These are phyloP conservation scores for Candida endomychidarum DNA, from an alignment of 805 yeast genomes.

Conservation along the genomic window DNA sequence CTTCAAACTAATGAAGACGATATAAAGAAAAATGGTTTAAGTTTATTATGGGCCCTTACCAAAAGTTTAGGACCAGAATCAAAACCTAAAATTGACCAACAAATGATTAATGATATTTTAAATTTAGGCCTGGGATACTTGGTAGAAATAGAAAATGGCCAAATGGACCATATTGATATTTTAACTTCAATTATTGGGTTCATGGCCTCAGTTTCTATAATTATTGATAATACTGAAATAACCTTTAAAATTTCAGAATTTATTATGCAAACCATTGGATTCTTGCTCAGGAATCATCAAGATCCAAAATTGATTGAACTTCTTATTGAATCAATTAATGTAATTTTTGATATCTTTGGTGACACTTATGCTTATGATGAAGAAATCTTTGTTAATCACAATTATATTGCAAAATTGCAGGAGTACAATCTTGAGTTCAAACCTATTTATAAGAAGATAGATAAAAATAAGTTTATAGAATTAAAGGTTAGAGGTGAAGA, in stretches of 20 bases:
- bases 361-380: slow-evolving; percentile 71
- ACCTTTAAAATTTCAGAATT: slow-evolving; percentile 49
- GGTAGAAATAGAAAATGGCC: slow-evolving; percentile 1
- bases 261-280: slow-evolving; percentile 29
- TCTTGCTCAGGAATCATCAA: slow-evolving; percentile 15
- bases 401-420: slow-evolving; percentile 40
- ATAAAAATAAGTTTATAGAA: slow-evolving; percentile 50
- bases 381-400: slow-evolving; percentile 59
- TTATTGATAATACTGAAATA: slow-evolving; percentile 43
- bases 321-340: slow-evolving; percentile 60
- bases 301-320: slow-evolving; percentile 37
- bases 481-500: slow-evolving; percentile 68
- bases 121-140: slow-evolving; percentile 18
- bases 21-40: slow-evolving; percentile 33
- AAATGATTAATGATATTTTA: slow-evolving; percentile 28
- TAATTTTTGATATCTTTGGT: slow-evolving; percentile 75
- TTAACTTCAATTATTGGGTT: slow-evolving; percentile 51
- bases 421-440: slow-evolving; percentile 17
- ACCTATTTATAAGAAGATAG: slow-evolving; percentile 24
- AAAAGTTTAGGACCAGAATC: slow-evolving; percentile 38
- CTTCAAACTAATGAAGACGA: slow-evolving; percentile 18
- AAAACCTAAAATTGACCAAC: slow-evolving; percentile 22
- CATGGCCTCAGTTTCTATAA: slow-evolving; percentile 49
- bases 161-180: slow-evolving; percentile 31
- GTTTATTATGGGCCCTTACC: slow-evolving; percentile 38